Base-by-base conservation (phyloP, 805 yeast genomes). In the Soucietia sequanensis region DNA sequence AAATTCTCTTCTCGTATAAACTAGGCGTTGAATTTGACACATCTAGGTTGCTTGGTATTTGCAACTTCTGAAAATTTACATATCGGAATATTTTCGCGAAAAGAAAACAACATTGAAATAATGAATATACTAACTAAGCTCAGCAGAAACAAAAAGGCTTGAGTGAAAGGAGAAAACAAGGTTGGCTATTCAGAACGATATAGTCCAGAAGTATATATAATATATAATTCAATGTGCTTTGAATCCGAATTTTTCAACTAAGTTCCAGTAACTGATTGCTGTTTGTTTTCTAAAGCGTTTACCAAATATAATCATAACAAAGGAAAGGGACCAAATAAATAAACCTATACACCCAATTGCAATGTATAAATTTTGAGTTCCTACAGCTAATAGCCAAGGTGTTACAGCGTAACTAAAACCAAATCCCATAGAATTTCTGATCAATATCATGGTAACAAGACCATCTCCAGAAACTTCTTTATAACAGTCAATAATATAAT, bases 381-480 rank as follows among this genome's bases (percentile, higher is more conserved):
- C 48, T 8, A 39, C 44, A 3, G 41, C 42, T 11, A 16, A 15
- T 18, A 43, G 25, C 47, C 47, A 43, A 8, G 47, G 47, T 3
- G 45, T 41, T 16, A 43, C 45, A 14, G 46, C 48, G 30, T 39
- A 44, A 31, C 39, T 35, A 30, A 44, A 44, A n/a, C 47, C 47
- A 17, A 41, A 43, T 4, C 46, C 45, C 39, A 43, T 38, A 10
- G 41, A 17, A 35, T 43, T 43, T 10, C 47, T 10, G 35, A 43
- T 41, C 28, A 43, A 35, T 27, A 43, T 41, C 45, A 43, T 43
- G 5, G 45, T 41, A 12, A 43, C 50, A 23, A 55, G 43, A 7
- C 57, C 58, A 30, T 53, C 59, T 22, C 58, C 54, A 14, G 54
- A 42, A 3, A 53, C 58, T 35, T 54, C 59, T 34, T 50, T 53